Conservation (phyloP, 306 rosid species). For the Begonia fuchsioides region DNA sequence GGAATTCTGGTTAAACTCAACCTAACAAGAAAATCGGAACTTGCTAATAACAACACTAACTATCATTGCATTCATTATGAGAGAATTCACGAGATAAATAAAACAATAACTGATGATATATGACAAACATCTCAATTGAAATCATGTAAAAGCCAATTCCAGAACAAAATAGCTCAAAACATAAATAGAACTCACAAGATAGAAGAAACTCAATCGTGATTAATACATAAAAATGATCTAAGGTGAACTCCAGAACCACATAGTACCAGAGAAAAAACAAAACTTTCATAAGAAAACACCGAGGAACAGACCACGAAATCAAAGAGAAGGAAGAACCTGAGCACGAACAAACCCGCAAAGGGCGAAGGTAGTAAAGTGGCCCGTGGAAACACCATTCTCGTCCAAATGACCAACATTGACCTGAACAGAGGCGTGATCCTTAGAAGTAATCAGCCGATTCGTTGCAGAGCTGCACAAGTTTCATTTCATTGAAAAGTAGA, state of each 20-base stretch:
- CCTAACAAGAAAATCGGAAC: too few species aligned
- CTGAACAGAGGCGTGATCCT: slow-evolving; percentile 78
- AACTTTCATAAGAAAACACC: background rate
- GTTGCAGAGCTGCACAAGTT: slow-evolving; percentile 48
- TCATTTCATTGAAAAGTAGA: background rate
- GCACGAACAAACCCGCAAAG: slow-evolving; percentile 67
- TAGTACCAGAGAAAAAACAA: background rate
- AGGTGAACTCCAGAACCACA: background rate
- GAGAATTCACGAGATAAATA: too few species aligned
- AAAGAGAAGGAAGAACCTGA: slow-evolving; percentile 36
- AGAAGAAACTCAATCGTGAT: too few species aligned
- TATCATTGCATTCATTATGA: too few species aligned
- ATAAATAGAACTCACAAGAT: background rate
- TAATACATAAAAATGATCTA: too few species aligned
- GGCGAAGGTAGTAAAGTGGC: slow-evolving; percentile 57
- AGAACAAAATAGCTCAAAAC: background rate
- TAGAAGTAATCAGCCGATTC: slow-evolving; percentile 56
- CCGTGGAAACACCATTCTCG: slow-evolving; percentile 54
- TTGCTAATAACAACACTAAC: too few species aligned
- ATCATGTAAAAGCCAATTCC: too few species aligned
- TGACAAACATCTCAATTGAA: too few species aligned
- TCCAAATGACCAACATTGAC: slow-evolving; percentile 65
- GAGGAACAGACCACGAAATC: background rate
- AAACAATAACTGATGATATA: too few species aligned
- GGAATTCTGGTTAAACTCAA: too few species aligned